A percentile compares a stretch with the other conserved stretches of the same genome.
These are phyloP conservation scores for Pythium phragmitis DNA, from an alignment of 352 stramenopile species.

Conservation along the genomic window DNA sequence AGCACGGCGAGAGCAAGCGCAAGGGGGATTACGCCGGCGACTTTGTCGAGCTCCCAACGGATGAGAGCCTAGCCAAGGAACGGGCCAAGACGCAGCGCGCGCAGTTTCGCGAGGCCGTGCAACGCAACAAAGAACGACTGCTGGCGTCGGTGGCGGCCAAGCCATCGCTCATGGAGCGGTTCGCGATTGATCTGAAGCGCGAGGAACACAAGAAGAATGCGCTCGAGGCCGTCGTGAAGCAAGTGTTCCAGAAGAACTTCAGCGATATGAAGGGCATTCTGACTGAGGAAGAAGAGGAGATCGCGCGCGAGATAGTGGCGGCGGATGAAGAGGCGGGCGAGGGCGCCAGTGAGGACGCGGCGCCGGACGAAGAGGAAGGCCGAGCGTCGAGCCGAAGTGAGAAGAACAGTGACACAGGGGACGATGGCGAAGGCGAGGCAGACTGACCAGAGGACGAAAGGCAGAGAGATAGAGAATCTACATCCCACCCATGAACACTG, in stretches of 20 bases:
- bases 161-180: slow-evolving; percentile 76
- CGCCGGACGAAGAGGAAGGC: neutral
- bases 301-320: slow-evolving; percentile 51
- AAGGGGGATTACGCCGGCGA: slow-evolving; percentile 46
- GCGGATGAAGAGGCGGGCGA: slow-evolving; percentile 26
- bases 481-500: neutral
- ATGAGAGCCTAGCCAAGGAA: slow-evolving; percentile 48
- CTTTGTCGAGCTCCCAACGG: slow-evolving; percentile 43
- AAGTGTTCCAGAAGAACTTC: slow-evolving; percentile 68
- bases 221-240: slow-evolving; percentile 66
- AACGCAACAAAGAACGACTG: slow-evolving; percentile 64
- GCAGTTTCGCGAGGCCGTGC: slow-evolving; percentile 60
- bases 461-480: neutral
- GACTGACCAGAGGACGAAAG: neutral
- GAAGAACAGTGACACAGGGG: neutral
- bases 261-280: slow-evolving; percentile 59
- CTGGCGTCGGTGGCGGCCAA: slow-evolving; percentile 41
- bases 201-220: slow-evolving; percentile 69
- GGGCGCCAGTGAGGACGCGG: neutral
- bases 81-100: slow-evolving; percentile 54
- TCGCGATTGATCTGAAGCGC: slow-evolving; percentile 64
- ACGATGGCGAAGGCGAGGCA: slow-evolving; percentile 8
- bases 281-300: slow-evolving; percentile 66
- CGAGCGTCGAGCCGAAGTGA: neutral
- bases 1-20: slow-evolving; percentile 43